Conservation (phyloP, 768 basidiomycete genomes). For the Pleurotus citrinopileatus region DNA sequence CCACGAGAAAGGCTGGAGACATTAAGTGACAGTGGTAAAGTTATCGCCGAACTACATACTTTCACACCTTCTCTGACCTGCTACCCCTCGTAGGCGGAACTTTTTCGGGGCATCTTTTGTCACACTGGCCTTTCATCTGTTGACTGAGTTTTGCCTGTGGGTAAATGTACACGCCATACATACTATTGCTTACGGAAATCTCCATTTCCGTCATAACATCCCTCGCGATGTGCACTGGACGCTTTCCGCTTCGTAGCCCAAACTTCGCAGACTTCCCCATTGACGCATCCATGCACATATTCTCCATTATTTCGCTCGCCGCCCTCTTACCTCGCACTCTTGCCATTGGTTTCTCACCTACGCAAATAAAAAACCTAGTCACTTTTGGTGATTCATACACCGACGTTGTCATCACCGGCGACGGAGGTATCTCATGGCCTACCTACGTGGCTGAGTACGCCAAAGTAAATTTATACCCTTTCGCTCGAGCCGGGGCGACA, state of each 20-base stretch:
- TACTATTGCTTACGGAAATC: too few relatives aligned
- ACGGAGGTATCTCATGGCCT: constrained; percentile 57
- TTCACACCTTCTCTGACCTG: neutral
- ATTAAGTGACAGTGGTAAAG: constrained; percentile 25
- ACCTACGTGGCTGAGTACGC: constrained; percentile 57
- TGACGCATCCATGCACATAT: too few relatives aligned
- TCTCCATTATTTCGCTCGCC: too few relatives aligned
- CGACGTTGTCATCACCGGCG: constrained; percentile 40
- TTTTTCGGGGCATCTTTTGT: too few relatives aligned
- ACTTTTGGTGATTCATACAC: constrained; percentile 71
- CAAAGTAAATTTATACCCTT: constrained; percentile 49
- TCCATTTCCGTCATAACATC: too few relatives aligned
- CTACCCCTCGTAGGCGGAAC: too few relatives aligned
- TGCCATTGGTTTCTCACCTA: neutral
- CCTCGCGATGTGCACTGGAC: too few relatives aligned
- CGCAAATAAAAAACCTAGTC: constrained; percentile 59
- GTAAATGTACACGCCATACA: too few relatives aligned
- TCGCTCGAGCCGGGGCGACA: constrained; percentile 60
- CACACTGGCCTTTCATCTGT: too few relatives aligned
- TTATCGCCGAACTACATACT: neutral
- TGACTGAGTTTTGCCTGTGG: too few relatives aligned
- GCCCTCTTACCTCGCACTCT: neutral
- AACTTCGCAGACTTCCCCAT: too few relatives aligned
- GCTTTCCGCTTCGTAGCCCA: too few relatives aligned
- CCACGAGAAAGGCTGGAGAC: constrained; percentile 60